Evolutionary conservation across 768 basidiomycete species (phyloP).

Genomic region (Nidularia pulvinata): DNA sequence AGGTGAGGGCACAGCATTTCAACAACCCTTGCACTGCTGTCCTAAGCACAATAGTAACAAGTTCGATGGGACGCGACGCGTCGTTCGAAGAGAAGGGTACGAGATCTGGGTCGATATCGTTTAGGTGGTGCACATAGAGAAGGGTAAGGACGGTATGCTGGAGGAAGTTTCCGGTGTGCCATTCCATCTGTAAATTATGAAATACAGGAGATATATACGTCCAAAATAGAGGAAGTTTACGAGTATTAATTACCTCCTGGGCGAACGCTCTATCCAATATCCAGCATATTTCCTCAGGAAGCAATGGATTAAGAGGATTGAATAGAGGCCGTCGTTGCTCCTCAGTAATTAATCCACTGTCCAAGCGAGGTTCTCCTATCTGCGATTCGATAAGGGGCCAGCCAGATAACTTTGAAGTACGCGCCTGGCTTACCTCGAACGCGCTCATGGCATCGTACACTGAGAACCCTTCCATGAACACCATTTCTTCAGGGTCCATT

Average conservation of each 20-base stretch:
- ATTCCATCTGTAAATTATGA: constrained; percentile 69
- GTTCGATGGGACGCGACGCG: constrained; percentile 51
- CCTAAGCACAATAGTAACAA: constrained; percentile 69
- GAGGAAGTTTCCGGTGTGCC: constrained; percentile 85
- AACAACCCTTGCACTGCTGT: constrained; percentile 66
- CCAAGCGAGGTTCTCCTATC: constrained; percentile 91
- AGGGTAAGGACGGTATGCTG: constrained; percentile 85
- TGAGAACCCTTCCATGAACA: constrained; percentile 70
- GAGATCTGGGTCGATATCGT: constrained; percentile 58
- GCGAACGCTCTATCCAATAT: constrained; percentile 78
- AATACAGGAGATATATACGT: constrained; percentile 4
- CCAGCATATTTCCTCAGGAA: constrained; percentile 87
- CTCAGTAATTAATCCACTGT: constrained; percentile 66
- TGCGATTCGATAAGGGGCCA: constrained; percentile 29
- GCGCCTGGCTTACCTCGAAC: constrained; percentile 58
- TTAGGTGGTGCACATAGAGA: constrained; percentile 67
- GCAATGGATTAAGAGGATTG: constrained; percentile 58
- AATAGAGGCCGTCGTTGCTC: constrained; percentile 50
- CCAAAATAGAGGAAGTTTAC: background rate
- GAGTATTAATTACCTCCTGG: constrained; percentile 60
- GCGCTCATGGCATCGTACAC: constrained; percentile 94
- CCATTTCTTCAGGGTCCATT: constrained; percentile 60
- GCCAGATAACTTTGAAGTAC: constrained; percentile 3
- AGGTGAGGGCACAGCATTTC: constrained; percentile 82
- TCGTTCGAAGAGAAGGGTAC: constrained; percentile 20